Evolutionary conservation across 1,284 basidiomycete species (phyloP), one percentile per base, ranked within the genome.

Genomic region (Megacollybia platyphylla): DNA sequence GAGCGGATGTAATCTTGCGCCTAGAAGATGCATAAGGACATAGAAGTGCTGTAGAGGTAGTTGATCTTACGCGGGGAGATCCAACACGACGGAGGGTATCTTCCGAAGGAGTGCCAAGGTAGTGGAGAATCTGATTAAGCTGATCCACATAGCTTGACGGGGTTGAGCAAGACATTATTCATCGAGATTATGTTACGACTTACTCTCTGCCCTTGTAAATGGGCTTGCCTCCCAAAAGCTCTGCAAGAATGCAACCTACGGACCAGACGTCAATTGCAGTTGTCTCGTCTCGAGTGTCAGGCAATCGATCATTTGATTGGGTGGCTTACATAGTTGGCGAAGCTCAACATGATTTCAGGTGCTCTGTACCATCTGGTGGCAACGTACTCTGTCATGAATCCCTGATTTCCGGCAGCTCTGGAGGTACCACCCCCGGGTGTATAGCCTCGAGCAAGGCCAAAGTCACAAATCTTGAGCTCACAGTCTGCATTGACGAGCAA

Each of bases 321-420:
- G 37, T n/a, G 7, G 64, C 82, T 61, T 53, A 88, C 86, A 55
- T 92, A 94, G 68, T 96, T 96, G 36, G 90, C 90, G 55, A 96
- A 96, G 62, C 87, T 91, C 52, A 97, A 61, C 93, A 97, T 97
- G 61, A 97, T 96, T 65, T 97, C 92, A 0, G 93, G 93, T 13
- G 92, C 92, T 41, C 92, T 73, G 60, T 97, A 97, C 93, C 92
- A 97, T 45, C 92, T 73, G 7, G 92, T 97, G n/a, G 91, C 91
- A 27, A 96, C 91, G 60, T 92, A 96, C 64, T 98, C 96, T 0
- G 96, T 98, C 96, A 99, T 98, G 67, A 98, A 97, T 1, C 93
- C 92, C 52, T 92, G 90, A 54, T 89, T 89, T 30, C 82, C 84
- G 9, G 77, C 75, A 0, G 71, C 69, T 51, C 71, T 75, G 37